These are phyloP conservation scores for Dendrobium chrysotoxum DNA, from an alignment of 106 monocot species.

Conservation along the genomic window DNA sequence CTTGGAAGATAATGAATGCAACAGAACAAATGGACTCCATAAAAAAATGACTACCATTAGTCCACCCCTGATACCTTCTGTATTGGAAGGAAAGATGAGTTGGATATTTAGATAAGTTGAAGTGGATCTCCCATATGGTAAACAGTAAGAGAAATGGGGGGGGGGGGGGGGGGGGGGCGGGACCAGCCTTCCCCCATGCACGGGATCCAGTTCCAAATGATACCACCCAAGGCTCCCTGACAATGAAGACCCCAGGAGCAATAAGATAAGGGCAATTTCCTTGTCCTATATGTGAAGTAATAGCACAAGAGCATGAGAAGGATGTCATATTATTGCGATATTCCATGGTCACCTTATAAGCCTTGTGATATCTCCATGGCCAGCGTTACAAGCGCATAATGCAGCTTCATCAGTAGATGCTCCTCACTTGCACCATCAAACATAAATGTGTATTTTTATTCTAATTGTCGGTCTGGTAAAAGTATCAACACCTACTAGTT, in stretches of 20 bases:
- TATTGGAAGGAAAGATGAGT: background rate
- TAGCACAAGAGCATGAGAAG: background rate
- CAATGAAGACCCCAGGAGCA: background rate
- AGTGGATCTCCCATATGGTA: background rate
- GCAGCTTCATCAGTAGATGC: background rate
- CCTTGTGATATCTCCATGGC: background rate
- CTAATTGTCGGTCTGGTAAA: no score
- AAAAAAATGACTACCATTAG: background rate
- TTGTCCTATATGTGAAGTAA: background rate
- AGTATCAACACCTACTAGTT: no score
- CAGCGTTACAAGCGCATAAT: background rate
- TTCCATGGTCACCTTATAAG: background rate
- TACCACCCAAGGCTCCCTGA: background rate
- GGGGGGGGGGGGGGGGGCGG: background rate
- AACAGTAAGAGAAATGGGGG: background rate
- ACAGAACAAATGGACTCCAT: background rate
- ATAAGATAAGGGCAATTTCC: background rate
- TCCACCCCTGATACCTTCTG: background rate
- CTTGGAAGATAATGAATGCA: background rate
- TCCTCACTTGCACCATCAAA: background rate
- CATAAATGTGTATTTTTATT: no score
- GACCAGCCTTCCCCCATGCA: background rate
- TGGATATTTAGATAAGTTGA: background rate
- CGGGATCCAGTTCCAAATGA: background rate
- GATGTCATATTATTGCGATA: background rate